These are phyloP conservation scores for Rubia yunnanensis DNA, from an alignment of 257 asterid genomes.

Conservation along the genomic window DNA sequence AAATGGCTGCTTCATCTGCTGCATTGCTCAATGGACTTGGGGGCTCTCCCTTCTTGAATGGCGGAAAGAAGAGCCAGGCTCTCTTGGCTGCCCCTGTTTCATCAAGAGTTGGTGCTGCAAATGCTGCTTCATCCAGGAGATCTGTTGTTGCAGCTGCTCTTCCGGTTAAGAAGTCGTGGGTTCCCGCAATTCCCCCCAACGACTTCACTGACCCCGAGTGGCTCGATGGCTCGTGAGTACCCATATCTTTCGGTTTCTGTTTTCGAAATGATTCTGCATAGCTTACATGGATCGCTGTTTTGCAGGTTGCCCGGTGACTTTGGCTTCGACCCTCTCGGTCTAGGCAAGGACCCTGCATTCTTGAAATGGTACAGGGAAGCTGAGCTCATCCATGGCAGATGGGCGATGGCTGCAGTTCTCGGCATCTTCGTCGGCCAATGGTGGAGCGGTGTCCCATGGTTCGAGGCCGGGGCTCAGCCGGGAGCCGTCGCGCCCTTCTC, in stretches of 20 bases:
- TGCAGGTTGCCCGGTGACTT: constrained; percentile 88
- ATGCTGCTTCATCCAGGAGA: constrained; percentile 39
- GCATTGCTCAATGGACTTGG: constrained; percentile 60
- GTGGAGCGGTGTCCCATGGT: constrained; percentile 93
- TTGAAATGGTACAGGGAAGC: constrained; percentile 98
- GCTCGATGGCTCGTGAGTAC: constrained; percentile 97
- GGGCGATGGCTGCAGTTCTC: constrained; percentile 92
- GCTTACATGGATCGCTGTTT: constrained; percentile 4
- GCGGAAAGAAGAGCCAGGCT: constrained; percentile 62
- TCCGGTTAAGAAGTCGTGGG: constrained; percentile 80
- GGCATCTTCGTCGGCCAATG: constrained; percentile 98
- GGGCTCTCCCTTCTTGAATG: constrained; percentile 67
- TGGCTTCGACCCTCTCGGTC: constrained; percentile 93
- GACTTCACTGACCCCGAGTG: constrained; percentile 77
- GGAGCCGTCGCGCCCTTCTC: constrained; percentile 95
- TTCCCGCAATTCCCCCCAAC: constrained; percentile 68
- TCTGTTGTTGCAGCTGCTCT: constrained; percentile 55
- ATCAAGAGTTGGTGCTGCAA: constrained; percentile 25
- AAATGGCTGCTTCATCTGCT: constrained; percentile 90
- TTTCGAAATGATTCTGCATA: neutral
- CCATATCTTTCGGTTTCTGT: neutral
- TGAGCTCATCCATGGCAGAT: constrained; percentile 93
- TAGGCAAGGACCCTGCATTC: constrained; percentile 93
- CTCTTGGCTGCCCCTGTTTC: constrained; percentile 38
- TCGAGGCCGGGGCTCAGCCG: constrained; percentile 91